Evolutionary conservation across 1,284 basidiomycete genomes (phyloP).

Genomic region (Ustilago trichophora): DNA sequence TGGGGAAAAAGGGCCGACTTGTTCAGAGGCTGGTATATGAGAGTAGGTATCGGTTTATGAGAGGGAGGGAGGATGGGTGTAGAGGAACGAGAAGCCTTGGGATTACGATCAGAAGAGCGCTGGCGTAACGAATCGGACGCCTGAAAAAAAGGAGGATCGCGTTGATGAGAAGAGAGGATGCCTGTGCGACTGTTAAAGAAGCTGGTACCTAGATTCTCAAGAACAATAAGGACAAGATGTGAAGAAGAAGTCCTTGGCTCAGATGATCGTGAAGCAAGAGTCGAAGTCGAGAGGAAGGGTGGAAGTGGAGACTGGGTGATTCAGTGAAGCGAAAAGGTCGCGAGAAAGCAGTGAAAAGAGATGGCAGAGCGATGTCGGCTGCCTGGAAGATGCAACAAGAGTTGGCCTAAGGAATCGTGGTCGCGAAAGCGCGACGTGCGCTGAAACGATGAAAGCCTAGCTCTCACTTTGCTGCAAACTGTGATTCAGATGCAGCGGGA

Average conservation of each 20-base stretch:
- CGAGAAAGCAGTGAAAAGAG: slow-evolving; percentile 4
- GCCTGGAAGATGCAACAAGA: slow-evolving; percentile 7
- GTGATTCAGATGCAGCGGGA: slow-evolving; percentile 12
- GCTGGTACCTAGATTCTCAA: neutral
- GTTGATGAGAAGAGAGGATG: slow-evolving; percentile 6
- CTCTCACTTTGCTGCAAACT: slow-evolving; percentile 19
- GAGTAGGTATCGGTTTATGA: slow-evolving; percentile 9
- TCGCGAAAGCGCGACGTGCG: slow-evolving; percentile 23
- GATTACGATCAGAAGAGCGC: slow-evolving; percentile 23
- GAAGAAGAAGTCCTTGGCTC: slow-evolving; percentile 13
- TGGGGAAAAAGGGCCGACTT: slow-evolving; percentile 1
- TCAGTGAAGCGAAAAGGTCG: slow-evolving; percentile 31
- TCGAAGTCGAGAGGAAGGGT: neutral
- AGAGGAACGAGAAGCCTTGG: neutral
- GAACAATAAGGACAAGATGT: slow-evolving; percentile 5
- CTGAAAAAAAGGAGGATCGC: neutral
- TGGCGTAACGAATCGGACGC: slow-evolving; percentile 53
- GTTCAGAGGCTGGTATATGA: slow-evolving; percentile 11
- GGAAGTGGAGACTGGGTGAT: neutral
- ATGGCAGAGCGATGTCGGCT: slow-evolving; percentile 53
- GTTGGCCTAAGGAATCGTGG: slow-evolving; percentile 4
- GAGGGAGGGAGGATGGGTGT: neutral
- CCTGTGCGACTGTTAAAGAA: neutral
- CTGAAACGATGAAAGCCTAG: slow-evolving; percentile 8
- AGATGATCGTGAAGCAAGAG: slow-evolving; percentile 9